These are phyloP conservation scores for Syzygium oleosum DNA, from an alignment of 345 rosid genomes.

Conservation along the genomic window DNA sequence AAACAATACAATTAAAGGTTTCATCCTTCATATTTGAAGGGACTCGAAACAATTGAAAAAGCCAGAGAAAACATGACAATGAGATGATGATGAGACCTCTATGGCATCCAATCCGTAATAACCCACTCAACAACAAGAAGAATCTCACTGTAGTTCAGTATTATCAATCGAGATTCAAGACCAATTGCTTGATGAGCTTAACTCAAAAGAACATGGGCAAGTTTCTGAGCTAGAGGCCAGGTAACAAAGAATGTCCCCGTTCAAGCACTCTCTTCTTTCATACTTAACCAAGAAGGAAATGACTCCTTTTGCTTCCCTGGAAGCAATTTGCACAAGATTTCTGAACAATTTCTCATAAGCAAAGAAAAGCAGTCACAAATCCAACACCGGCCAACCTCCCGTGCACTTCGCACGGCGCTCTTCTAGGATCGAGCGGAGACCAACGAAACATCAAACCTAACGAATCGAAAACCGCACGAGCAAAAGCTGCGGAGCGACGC, in stretches of 20 bases:
- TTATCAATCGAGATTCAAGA: neutral
- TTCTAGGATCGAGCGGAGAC: neutral
- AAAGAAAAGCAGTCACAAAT: neutral
- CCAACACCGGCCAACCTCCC: neutral
- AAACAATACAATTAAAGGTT: neutral
- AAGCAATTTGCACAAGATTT: neutral
- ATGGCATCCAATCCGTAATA: neutral
- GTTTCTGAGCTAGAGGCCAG: neutral
- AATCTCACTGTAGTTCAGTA: neutral
- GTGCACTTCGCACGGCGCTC: neutral
- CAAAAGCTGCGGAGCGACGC: neutral
- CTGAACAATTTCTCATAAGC: neutral
- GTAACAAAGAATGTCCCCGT: neutral
- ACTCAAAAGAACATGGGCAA: neutral
- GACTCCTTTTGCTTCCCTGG: neutral
- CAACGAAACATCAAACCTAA: neutral
- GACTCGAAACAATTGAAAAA: neutral
- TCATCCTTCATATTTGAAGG: neutral
- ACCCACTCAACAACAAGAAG: neutral
- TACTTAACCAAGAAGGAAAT: neutral
- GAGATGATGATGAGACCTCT: neutral
- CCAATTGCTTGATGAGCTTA: neutral
- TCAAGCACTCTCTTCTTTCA: neutral
- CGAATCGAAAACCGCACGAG: neutral
- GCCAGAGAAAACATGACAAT: neutral